Evolutionary conservation across 805 yeast species (phyloP).

Genomic region (Ogataea chonburiensis): DNA sequence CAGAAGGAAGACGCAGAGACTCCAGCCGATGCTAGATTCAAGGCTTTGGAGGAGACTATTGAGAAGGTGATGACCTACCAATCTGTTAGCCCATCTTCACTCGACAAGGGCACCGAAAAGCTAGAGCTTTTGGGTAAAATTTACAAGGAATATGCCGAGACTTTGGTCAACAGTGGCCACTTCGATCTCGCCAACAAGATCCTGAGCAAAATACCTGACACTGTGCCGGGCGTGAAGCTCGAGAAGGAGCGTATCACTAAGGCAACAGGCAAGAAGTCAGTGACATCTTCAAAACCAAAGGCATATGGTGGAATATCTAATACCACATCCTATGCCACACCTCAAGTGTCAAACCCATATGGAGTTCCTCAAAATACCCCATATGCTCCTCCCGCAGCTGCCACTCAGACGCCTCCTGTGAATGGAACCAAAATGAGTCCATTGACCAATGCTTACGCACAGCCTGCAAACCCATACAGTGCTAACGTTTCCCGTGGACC

Average conservation of each 20-base stretch:
- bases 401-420: constrained; percentile 1
- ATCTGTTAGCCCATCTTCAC: constrained; percentile 41
- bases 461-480: constrained; percentile 24
- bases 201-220: constrained; percentile 68
- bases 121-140: constrained; percentile 54
- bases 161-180: constrained; percentile 79
- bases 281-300: constrained; percentile 8
- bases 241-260: constrained; percentile 79
- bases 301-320: constrained; percentile 7
- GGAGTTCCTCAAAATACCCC: no score
- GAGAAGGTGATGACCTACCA: constrained; percentile 81
- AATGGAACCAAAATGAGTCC: constrained; percentile 1
- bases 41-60: constrained; percentile 75
- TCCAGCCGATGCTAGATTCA: constrained; percentile 80
- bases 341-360: constrained; percentile 1
- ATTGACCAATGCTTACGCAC: constrained; percentile 2
- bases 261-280: constrained; percentile 44
- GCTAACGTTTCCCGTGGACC: constrained; percentile 8
- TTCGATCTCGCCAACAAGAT: constrained; percentile 76
- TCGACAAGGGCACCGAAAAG: constrained; percentile 42
- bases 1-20: constrained; percentile 48
- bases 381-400: constrained; percentile 19
- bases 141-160: constrained; percentile 76
- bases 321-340: constrained; percentile 1
- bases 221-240: constrained; percentile 61